Base-by-base conservation (phyloP, 768 basidiomycete genomes). In the Lepiota venenata region DNA sequence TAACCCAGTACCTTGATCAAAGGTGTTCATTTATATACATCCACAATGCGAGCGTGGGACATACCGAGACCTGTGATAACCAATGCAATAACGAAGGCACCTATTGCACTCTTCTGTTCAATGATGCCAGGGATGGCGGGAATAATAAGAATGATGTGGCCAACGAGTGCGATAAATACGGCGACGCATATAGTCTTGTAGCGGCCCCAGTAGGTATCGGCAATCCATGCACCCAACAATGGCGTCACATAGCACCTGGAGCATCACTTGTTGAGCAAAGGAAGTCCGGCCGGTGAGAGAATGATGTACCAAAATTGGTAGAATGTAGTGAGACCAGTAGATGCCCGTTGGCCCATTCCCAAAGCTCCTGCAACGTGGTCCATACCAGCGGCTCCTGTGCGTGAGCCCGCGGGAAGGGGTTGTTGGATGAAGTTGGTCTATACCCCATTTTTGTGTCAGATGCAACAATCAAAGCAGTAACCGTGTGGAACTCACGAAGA, bases 401-500 rank as follows among this genome's bases (percentile, higher is more conserved):
- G 75, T 0, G 87, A 89, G 43, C 82, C 83, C 0, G 63, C 55
- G 2, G 89, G 89, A 6, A 91, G 79, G 0, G 78, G 78, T 55
- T 82, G 80, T 64, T 91, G 89, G 38, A 91, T 84, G 68, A 83
- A 91, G 67, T 91, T 91, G 36, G 82, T 82, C 84, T 86, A 15
- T 20, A 10, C 14, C 9, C 11, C 18, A 8, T 15, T 4, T n/a
- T n/a, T 1, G 18, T 6, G 8, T 41, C 27, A 42, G 36, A 8
- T 12, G 22, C 12, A 9, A 10, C 7, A 36, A 32, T 10, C 2
- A 39, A 12, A 36, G 16, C 16, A 21, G 15, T 39, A 14, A 12
- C 18, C 14, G 36, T 27, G 21, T 16, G 41, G 3, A 4, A 63
- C 71, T 53, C 56, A 78, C 80, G 63, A 81, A 77, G 64, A 83